These are phyloP conservation scores for Salix exigua DNA, from an alignment of 345 rosid genomes.

Conservation along the genomic window DNA sequence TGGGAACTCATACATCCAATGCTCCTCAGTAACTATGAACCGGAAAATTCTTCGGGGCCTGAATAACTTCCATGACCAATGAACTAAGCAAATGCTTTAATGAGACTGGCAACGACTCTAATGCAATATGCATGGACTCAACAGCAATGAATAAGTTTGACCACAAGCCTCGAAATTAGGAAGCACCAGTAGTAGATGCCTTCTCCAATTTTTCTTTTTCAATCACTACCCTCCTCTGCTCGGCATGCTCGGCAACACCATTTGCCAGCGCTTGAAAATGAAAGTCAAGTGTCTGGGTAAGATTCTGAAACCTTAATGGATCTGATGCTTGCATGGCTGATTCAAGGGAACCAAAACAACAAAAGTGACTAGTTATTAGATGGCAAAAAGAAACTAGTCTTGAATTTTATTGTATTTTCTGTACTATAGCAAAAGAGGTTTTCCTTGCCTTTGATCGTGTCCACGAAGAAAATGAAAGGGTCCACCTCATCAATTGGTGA, in stretches of 20 bases:
- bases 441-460: conserved; percentile 67
- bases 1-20: conserved; percentile 6
- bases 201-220: conserved; percentile 86
- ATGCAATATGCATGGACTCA: conserved; percentile 17
- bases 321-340: conserved; percentile 74
- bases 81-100: conserved; percentile 28
- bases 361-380: not conserved
- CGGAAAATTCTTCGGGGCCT: conserved; percentile 2
- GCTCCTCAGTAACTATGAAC: not conserved
- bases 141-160: conserved; percentile 17
- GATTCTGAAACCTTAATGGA: conserved; percentile 77
- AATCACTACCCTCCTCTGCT: conserved; percentile 80
- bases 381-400: not conserved
- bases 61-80: conserved; percentile 5
- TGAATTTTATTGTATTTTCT: not conserved
- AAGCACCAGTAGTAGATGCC: conserved; percentile 45
- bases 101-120: conserved; percentile 14
- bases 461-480: conserved; percentile 89
- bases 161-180: conserved; percentile 21
- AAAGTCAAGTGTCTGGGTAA: conserved; percentile 75
- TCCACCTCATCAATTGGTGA: conserved; percentile 98
- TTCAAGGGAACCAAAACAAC: not conserved
- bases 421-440: not conserved
- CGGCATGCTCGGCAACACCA: conserved; percentile 91
- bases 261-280: conserved; percentile 84